Base-by-base conservation (phyloP, 352 stramenopile genomes). In the Phytophthora tentaculata region DNA sequence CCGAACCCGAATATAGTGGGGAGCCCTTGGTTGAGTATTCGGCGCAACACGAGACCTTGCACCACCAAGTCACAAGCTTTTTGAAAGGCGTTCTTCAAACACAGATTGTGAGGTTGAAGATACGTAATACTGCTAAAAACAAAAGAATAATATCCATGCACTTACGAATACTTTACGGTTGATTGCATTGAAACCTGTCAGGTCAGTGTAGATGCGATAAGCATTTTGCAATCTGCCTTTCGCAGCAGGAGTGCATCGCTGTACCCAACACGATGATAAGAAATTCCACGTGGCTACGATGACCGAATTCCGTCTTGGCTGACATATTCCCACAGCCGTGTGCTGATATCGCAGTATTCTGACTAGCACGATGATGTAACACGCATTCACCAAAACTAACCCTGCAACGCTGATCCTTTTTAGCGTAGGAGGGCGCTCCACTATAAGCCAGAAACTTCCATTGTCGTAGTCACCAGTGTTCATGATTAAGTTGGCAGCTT, bases 401-500 rank as follows among this genome's bases (percentile, higher is more conserved):
- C 63, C 65, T 5, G 44, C 6, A 1, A 41, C 48, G 22, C 65
- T 68, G 2, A 59, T 3, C 54, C 56, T 67, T 24, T 69, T 69
- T 0, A 73, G 19, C 5, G 14, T 5, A 0, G 54, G 23, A 0
- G 24, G 1, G 2, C 48, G 32, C 6, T 79, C 72, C 12, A 67
- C 17, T 22, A 78, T 77, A 10, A 80, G 67, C 67, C 76, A 82
- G 24, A 84, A 82, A 5, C 56, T 54, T 2, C 71, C 73, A 13
- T 82, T 70, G 26, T 82, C 71, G 13, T 70, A 81, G 22, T 75
- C 59, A 0, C 39, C 54, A 0, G 67, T 81, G 35, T 71, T 67
- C 74, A 84, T 80, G 48, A 84, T 65, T 8, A 65, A 56, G 43
- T 81, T 84, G 5, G 71, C 71, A 2, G 68, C 68, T 51, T 57